Conservation (phyloP, 495 filamentous ascomycete species). For the Parathielavia appendiculata region DNA sequence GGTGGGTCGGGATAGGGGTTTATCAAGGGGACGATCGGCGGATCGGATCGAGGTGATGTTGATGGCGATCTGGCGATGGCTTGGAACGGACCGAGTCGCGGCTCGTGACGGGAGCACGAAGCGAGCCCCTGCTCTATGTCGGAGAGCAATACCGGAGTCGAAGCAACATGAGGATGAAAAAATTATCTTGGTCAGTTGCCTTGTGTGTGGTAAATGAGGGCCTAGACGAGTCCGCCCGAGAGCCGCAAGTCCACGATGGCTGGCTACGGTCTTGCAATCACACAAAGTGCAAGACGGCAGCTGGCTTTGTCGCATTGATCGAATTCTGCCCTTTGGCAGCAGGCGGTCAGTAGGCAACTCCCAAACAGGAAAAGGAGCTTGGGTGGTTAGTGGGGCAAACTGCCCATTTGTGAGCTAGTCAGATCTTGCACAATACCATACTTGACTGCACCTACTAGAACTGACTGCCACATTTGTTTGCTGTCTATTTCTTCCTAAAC, state of each 20-base stretch:
- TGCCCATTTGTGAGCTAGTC: no score
- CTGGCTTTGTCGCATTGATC: slow-evolving; percentile 17
- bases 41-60: neutral
- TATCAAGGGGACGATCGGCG: slow-evolving; percentile 5
- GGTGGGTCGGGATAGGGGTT: slow-evolving; percentile 3
- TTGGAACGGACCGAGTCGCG: neutral
- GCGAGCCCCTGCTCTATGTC: slow-evolving; percentile 1
- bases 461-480: neutral
- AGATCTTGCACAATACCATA: neutral
- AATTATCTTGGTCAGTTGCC: neutral
- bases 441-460: neutral
- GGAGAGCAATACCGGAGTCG: neutral
- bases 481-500: slow-evolving; percentile 64
- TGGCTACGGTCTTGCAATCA: neutral
- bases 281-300: slow-evolving; percentile 1
- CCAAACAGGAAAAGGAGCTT: neutral
- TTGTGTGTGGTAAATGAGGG: neutral
- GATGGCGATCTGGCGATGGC: neutral
- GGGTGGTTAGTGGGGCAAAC: no score
- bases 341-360: slow-evolving; percentile 14
- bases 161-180: neutral
- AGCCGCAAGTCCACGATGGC: neutral
- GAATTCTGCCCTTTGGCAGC: slow-evolving; percentile 13
- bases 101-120: neutral
- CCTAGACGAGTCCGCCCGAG: neutral